These are phyloP conservation scores for Eremochloa ophiuroides DNA, from an alignment of 176 grass and related monocot genomes.

Conservation along the genomic window DNA sequence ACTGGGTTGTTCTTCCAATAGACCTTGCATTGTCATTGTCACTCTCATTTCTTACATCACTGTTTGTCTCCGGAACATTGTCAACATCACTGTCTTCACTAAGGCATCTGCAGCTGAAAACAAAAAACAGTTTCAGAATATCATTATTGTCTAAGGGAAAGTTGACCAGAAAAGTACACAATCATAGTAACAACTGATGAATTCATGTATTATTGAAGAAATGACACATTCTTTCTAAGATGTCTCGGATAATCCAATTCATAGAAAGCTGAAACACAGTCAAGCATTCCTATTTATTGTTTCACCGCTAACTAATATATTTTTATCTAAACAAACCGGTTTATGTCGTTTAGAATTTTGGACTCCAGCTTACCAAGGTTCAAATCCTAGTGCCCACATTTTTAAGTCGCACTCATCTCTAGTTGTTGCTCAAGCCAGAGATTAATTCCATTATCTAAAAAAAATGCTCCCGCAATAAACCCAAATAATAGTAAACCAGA, in stretches of 20 bases:
- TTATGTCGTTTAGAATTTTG: background rate
- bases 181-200: background rate
- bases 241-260: background rate
- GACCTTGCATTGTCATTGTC: constrained; percentile 42
- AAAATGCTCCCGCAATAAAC: background rate
- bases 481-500: background rate
- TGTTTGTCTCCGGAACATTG: constrained; percentile 42
- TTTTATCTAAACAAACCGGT: background rate
- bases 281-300: background rate
- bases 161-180: background rate
- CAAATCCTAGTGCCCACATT: background rate
- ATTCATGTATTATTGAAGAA: background rate
- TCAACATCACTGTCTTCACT: constrained; percentile 46
- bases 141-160: background rate
- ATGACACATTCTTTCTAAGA: background rate
- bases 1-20: background rate
- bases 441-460: background rate
- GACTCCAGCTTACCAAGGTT: background rate
- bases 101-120: constrained; percentile 17
- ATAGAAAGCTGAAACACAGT: background rate
- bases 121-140: background rate
- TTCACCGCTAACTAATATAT: background rate
- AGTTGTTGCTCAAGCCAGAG: background rate
- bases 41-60: constrained; percentile 48
- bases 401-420: background rate